phyloP scores from a whole-genome alignment of 352 stramenopile genomes.

The Globisporangium alternatum region DNA sequence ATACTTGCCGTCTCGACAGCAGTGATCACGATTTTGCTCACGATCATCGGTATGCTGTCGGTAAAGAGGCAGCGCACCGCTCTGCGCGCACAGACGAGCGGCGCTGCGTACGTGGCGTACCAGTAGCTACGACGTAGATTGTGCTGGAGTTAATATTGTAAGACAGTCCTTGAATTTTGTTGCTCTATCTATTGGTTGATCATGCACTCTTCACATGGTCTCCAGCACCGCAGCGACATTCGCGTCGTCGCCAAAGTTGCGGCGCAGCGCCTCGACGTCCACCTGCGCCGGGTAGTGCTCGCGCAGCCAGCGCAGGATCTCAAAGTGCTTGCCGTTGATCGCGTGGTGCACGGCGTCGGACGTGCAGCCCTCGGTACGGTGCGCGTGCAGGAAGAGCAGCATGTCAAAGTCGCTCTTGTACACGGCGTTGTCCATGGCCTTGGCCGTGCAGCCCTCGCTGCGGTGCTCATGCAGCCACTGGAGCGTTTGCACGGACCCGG shows the following conservation, averaged over 20 bases:
- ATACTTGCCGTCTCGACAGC: conserved; percentile 22
- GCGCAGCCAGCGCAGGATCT: conserved; percentile 15
- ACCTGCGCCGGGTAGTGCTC: conserved; percentile 3
- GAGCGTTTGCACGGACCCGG: conserved; percentile 11
- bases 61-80: conserved; percentile 1
- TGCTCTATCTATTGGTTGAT: background rate
- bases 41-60: conserved; percentile 30
- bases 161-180: background rate
- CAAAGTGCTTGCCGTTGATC: conserved; percentile 14
- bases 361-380: conserved; percentile 12
- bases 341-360: conserved; percentile 8
- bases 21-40: conserved; percentile 34
- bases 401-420: conserved; percentile 27
- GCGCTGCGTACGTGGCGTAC: conserved; percentile 16
- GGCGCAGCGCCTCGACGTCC: background rate
- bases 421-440: conserved; percentile 26
- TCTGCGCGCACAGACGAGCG: conserved; percentile 12
- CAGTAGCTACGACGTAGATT: background rate
- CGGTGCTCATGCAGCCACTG: conserved; percentile 20
- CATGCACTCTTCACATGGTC: background rate
- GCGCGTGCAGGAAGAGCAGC: conserved; percentile 21
- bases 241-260: background rate
- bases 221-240: conserved; percentile 6
- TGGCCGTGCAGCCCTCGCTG: conserved; percentile 18
- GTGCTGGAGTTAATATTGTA: background rate